phyloP scores from a whole-genome alignment of 495 filamentous ascomycete species.

The Staphylotrichum longicolle region DNA sequence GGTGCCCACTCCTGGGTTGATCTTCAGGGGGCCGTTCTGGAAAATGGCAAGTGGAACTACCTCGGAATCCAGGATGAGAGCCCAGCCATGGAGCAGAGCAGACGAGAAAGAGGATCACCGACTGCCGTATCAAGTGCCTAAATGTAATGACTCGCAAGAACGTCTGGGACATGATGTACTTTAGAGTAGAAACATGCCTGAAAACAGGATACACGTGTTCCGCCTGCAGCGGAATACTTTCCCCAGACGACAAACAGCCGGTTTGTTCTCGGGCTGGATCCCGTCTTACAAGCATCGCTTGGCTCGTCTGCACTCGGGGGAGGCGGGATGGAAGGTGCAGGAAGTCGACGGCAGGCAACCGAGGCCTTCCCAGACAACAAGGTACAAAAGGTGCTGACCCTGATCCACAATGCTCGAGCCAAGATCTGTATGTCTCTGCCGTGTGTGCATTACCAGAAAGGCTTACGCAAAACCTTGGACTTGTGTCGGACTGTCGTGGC shows the following conservation, averaged over 20 bases:
- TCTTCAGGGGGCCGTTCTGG: too few relatives aligned
- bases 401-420: slow-evolving; percentile 6
- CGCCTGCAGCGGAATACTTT: background rate
- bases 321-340: background rate
- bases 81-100: too few relatives aligned
- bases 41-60: too few relatives aligned
- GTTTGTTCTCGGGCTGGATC: background rate
- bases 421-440: slow-evolving; percentile 10
- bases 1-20: too few relatives aligned
- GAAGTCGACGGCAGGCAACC: background rate
- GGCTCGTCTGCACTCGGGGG: background rate
- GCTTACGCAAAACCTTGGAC: background rate
- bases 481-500: background rate
- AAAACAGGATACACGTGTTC: slow-evolving; percentile 7
- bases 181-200: background rate
- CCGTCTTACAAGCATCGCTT: background rate
- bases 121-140: background rate
- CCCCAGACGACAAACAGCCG: background rate
- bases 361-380: background rate
- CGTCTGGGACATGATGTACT: too few relatives aligned
- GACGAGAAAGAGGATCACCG: too few relatives aligned
- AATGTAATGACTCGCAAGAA: background rate
- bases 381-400: background rate
- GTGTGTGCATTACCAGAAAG: background rate
- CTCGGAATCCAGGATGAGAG: too few relatives aligned